Percentiles rank a stretch among this genome's conserved stretches.
Evolutionary conservation across 805 yeast genomes (phyloP).

Genomic region (Wickerhamiella dianesei): DNA sequence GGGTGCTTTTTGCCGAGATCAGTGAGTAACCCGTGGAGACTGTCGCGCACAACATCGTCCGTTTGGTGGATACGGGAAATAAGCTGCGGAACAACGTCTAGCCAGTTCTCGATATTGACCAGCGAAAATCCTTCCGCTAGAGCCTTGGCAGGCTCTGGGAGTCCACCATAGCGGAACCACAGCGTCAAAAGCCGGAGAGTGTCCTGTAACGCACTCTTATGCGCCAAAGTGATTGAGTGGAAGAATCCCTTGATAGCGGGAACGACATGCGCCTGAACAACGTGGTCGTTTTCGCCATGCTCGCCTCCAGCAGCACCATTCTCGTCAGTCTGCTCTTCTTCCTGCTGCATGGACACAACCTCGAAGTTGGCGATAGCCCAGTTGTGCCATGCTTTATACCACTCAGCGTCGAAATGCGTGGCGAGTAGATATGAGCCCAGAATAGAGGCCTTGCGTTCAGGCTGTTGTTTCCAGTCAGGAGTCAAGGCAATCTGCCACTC

Average conservation of each 20-base stretch:
- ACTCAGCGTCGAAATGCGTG: conserved; percentile 79
- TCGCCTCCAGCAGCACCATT: conserved; percentile 18
- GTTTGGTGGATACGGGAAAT: conserved; percentile 96
- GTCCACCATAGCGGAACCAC: conserved; percentile 95
- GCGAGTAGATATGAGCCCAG: conserved; percentile 86
- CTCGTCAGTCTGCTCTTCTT: conserved; percentile 12
- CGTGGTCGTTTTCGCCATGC: conserved; percentile 21
- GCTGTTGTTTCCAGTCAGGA: conserved; percentile 62
- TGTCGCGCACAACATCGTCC: conserved; percentile 64
- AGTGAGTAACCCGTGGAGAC: conserved; percentile 65
- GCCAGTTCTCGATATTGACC: conserved; percentile 87
- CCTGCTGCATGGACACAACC: conserved; percentile 54
- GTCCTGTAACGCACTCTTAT: conserved; percentile 81
- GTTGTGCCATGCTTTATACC: conserved; percentile 99
- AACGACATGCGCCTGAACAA: conserved; percentile 74
- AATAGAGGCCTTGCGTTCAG: conserved; percentile 58
- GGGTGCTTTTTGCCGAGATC: conserved; percentile 94
- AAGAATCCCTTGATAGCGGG: conserved; percentile 96
- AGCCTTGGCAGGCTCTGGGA: conserved; percentile 79
- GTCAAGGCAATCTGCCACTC: conserved; percentile 90
- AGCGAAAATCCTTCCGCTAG: conserved; percentile 80
- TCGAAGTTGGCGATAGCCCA: conserved; percentile 99
- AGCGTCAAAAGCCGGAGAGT: conserved; percentile 76
- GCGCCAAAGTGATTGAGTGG: conserved; percentile 81
- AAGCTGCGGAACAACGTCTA: conserved; percentile 88